Conservation (phyloP, 805 yeast species). For the Peterozyma xylosa region DNA sequence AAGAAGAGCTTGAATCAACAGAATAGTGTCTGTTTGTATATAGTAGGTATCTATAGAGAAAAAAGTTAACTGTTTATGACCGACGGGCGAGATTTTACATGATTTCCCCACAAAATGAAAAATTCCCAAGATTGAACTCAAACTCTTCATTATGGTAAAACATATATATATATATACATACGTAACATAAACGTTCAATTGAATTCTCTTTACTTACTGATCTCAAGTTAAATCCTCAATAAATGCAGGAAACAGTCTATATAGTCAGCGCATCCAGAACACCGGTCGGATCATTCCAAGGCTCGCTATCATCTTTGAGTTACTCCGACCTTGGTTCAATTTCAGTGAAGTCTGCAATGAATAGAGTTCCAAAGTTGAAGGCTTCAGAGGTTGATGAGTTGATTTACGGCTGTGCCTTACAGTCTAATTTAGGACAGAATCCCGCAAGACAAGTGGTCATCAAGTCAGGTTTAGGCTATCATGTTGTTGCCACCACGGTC, state of each 20-base stretch:
- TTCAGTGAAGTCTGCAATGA: constrained; percentile 85
- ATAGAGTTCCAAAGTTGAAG: constrained; percentile 71
- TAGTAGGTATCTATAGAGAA: too few relatives aligned
- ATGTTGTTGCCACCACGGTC: constrained; percentile 79
- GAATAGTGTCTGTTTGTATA: too few relatives aligned
- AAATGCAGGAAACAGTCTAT: constrained; percentile 44
- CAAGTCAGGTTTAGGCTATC: constrained; percentile 79
- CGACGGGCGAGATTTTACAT: too few relatives aligned
- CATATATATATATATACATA: too few relatives aligned
- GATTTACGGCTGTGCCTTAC: constrained; percentile 84
- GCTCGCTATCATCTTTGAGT: constrained; percentile 63
- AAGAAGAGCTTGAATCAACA: constrained; percentile 5
- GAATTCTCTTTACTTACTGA: too few relatives aligned
- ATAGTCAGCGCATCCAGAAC: constrained; percentile 90
- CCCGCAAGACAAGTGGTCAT: constrained; percentile 97
- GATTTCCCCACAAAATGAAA: too few relatives aligned
- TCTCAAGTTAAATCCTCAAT: too few relatives aligned
- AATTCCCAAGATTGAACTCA: too few relatives aligned
- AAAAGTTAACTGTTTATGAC: too few relatives aligned
- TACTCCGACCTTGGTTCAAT: constrained; percentile 86
- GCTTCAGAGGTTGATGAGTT: constrained; percentile 80
- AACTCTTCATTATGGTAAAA: too few relatives aligned
- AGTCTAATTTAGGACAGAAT: constrained; percentile 91
- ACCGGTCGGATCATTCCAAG: constrained; percentile 95
- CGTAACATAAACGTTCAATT: too few relatives aligned